Evolutionary conservation across 2,329 filamentous ascomycete species (phyloP).

Genomic region (Fusarium sp.): DNA sequence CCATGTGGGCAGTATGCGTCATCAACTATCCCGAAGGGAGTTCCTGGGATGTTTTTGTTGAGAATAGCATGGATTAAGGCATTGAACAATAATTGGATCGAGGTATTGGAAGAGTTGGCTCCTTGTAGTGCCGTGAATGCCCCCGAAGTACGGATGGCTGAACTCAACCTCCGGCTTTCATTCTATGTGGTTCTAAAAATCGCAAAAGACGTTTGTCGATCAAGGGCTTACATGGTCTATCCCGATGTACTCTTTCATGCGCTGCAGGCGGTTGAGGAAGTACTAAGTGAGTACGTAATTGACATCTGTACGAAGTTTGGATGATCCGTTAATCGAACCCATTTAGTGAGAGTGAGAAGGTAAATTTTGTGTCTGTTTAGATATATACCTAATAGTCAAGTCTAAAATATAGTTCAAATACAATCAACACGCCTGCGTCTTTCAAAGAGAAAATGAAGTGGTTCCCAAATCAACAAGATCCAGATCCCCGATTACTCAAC

Average conservation of each 20-base stretch:
- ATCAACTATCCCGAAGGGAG: slow-evolving; percentile 41
- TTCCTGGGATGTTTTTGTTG: neutral
- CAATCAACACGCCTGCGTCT: neutral
- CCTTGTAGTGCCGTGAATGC: slow-evolving; percentile 31
- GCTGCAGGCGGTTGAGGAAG: fast-evolving
- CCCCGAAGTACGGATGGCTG: slow-evolving; percentile 19
- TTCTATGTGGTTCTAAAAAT: slow-evolving; percentile 22
- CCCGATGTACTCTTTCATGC: slow-evolving; percentile 9
- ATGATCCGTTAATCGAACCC: neutral
- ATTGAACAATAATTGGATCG: slow-evolving; percentile 39
- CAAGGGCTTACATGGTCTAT: slow-evolving; percentile 22
- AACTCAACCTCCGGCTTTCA: slow-evolving; percentile 27
- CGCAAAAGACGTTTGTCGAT: slow-evolving; percentile 21
- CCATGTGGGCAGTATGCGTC: slow-evolving; percentile 50
- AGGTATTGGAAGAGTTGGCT: slow-evolving; percentile 33
- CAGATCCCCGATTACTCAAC: neutral
- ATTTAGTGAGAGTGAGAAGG: neutral
- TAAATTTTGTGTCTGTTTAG: neutral
- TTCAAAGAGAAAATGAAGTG: neutral
- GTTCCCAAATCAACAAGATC: neutral
- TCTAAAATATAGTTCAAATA: neutral
- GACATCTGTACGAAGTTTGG: neutral
- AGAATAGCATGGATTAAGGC: slow-evolving; percentile 19
- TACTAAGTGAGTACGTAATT: neutral
- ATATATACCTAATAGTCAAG: neutral